Conservation (phyloP, 306 rosid species). For the Herpetospermum pedunculosum region DNA sequence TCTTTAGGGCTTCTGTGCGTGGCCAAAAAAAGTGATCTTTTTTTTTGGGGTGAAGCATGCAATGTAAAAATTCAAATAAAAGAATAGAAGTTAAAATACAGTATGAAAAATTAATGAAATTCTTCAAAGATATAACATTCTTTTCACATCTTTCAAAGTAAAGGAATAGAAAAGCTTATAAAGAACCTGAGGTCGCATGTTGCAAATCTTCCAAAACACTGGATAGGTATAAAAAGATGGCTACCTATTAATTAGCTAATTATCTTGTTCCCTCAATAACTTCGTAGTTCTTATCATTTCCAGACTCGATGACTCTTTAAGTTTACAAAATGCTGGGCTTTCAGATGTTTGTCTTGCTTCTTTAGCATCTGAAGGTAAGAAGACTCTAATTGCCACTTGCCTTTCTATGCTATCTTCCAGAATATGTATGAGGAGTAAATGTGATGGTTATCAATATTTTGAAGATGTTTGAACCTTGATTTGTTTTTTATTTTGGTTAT, state of each 20-base stretch:
- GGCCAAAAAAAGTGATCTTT: background rate
- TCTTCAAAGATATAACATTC: background rate
- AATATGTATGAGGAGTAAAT: background rate
- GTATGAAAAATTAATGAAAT: background rate
- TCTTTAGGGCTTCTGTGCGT: background rate
- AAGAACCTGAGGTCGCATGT: background rate
- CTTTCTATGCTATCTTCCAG: background rate
- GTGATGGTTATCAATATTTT: background rate
- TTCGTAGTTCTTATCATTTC: conserved; percentile 18
- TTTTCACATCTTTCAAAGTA: background rate
- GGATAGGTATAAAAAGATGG: background rate
- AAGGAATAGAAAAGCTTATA: background rate
- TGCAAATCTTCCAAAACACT: background rate
- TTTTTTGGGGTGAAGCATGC: background rate
- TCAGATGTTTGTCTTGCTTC: conserved; percentile 77
- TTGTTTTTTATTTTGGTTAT: background rate
- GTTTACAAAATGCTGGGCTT: conserved; percentile 63
- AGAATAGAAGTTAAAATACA: background rate
- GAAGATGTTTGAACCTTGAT: background rate
- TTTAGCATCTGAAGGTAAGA: conserved; percentile 66
- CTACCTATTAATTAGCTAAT: background rate
- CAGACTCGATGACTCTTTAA: conserved; percentile 63
- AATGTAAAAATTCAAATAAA: background rate
- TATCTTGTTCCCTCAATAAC: background rate
- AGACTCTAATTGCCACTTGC: background rate